Conservation (phyloP, 148 eudicot genomes). For the Chenopodium quinoa region DNA sequence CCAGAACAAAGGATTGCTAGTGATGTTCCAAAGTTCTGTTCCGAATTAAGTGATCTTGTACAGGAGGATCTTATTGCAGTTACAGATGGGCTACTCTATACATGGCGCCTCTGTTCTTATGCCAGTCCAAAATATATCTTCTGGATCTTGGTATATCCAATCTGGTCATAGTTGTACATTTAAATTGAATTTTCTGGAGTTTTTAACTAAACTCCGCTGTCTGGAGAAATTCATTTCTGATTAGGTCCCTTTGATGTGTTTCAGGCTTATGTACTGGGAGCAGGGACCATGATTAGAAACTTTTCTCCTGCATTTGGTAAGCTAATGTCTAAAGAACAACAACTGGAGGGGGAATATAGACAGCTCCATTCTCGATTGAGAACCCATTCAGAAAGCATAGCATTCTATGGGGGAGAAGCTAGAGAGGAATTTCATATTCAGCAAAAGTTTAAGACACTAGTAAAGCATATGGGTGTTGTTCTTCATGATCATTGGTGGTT, state of each 20-base stretch:
- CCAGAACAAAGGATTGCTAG: slow-evolving; percentile 98
- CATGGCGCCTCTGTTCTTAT: slow-evolving; percentile 98
- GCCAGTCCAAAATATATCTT: slow-evolving; percentile 95
- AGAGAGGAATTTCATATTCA: slow-evolving; percentile 92
- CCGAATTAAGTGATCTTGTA: slow-evolving; percentile 93
- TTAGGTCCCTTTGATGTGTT: slow-evolving; percentile 21
- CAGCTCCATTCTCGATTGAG: slow-evolving; percentile 92
- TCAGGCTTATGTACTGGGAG: slow-evolving; percentile 92
- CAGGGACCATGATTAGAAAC: slow-evolving; percentile 84
- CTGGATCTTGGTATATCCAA: slow-evolving; percentile 76
- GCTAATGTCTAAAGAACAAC: slow-evolving; percentile 90
- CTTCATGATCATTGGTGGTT: slow-evolving; percentile 99
- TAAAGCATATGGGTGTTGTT: slow-evolving; percentile 75
- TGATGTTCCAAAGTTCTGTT: slow-evolving; percentile 90
- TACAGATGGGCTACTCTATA: slow-evolving; percentile 82
- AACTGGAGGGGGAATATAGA: slow-evolving; percentile 95
- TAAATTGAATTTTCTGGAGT: slow-evolving; percentile 5
- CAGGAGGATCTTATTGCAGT: slow-evolving; percentile 97
- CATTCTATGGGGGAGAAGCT: slow-evolving; percentile 87
- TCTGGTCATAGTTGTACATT: not conserved
- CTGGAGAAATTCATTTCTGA: not conserved
- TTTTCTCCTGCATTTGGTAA: slow-evolving; percentile 95
- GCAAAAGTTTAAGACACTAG: slow-evolving; percentile 76
- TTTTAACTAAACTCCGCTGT: not conserved
- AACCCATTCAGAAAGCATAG: slow-evolving; percentile 97